These are phyloP conservation scores for Flaveria robusta DNA, from an alignment of 129 eudicot genomes.

Conservation along the genomic window DNA sequence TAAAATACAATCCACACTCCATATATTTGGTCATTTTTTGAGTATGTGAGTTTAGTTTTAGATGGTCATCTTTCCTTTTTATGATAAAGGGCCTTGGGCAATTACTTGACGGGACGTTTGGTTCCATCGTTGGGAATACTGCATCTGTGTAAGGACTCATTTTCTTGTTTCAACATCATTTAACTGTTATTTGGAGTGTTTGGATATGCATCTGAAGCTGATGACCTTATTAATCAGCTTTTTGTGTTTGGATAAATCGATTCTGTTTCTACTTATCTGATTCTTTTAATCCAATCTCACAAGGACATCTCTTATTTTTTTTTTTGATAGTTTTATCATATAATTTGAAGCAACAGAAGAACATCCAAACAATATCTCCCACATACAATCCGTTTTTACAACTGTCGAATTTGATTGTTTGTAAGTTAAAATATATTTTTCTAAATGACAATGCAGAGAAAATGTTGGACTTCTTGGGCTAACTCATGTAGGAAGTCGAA, in stretches of 20 bases:
- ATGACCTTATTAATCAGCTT: not conserved
- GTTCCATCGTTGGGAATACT: conserved; percentile 73
- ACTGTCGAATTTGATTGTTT: not conserved
- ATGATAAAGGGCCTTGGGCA: conserved; percentile 75
- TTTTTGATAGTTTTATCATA: not conserved
- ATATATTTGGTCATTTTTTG: not conserved
- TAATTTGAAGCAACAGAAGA: not conserved
- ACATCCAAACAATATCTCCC: not conserved
- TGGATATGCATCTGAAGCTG: not conserved
- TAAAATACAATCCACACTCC: not conserved
- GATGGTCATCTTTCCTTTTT: not conserved
- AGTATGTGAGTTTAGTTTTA: not conserved
- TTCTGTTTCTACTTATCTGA: too few relatives aligned
- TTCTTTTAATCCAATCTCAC: too few relatives aligned
- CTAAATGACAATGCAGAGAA: conserved; percentile 57
- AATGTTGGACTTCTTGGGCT: conserved; percentile 94
- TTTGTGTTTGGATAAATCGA: not conserved
- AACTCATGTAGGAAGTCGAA: conserved; percentile 94
- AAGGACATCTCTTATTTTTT: not conserved
- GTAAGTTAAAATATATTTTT: not conserved
- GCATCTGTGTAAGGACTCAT: conserved; percentile 74
- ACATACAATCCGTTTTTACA: not conserved
- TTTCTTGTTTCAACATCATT: not conserved
- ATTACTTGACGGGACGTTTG: conserved; percentile 80
- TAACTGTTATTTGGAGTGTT: not conserved